phyloP scores from a whole-genome alignment of 768 basidiomycete species.

The Infundibulicybe gibba region DNA sequence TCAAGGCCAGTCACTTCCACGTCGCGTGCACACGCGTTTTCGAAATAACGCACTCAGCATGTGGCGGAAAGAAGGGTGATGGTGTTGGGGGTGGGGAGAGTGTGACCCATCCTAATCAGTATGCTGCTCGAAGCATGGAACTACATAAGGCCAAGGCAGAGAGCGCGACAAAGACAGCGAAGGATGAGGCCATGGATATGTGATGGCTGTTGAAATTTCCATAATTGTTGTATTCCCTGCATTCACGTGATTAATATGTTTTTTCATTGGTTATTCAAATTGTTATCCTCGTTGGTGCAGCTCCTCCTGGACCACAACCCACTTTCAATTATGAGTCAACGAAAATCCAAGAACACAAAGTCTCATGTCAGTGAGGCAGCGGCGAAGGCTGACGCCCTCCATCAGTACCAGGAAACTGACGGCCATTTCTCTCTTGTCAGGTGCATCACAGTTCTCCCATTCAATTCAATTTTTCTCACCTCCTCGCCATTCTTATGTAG shows the following conservation, averaged over 20 bases:
- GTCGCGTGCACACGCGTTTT: constrained; percentile 97
- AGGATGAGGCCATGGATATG: constrained; percentile 35
- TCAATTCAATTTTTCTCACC: constrained; percentile 11
- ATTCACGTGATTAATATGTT: too few species aligned
- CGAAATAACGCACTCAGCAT: constrained; percentile 79
- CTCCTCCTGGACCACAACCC: constrained; percentile 10
- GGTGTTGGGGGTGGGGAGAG: constrained; percentile 84
- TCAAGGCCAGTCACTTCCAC: constrained; percentile 83
- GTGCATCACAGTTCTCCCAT: constrained; percentile 36
- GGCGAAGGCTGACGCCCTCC: constrained; percentile 45
- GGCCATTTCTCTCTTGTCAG: constrained; percentile 98
- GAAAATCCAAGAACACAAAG: constrained; percentile 35
- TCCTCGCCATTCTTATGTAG: constrained; percentile 46
- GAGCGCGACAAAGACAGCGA: background rate
- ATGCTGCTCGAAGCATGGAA: constrained; percentile 72
- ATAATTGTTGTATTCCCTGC: too few species aligned
- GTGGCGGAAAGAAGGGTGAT: constrained; percentile 82
- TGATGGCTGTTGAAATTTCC: too few species aligned
- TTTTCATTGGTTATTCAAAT: too few species aligned
- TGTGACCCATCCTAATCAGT: constrained; percentile 93
- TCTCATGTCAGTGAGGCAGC: constrained; percentile 16
- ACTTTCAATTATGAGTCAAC: constrained; percentile 39
- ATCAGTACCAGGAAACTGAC: constrained; percentile 83
- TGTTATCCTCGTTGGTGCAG: background rate
- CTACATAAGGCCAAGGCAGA: constrained; percentile 37